A percentile compares a stretch with the other conserved stretches of the same genome.
These are phyloP conservation scores for Sporothrix phasma DNA, from an alignment of 2,329 filamentous ascomycete genomes.

Conservation along the genomic window DNA sequence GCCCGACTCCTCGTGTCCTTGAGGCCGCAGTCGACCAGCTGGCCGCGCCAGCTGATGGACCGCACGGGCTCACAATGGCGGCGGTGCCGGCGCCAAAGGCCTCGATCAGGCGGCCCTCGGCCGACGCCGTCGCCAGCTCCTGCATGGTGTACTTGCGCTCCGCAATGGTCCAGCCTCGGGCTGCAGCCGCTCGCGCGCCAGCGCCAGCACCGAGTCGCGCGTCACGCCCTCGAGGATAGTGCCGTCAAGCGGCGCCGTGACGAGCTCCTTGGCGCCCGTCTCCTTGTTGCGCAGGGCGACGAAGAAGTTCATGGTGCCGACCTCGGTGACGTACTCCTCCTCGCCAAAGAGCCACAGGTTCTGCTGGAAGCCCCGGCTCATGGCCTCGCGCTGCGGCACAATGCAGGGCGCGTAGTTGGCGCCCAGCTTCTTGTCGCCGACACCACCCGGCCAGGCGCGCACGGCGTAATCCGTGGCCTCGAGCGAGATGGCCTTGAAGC, in stretches of 20 bases:
- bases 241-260: slow-evolving; percentile 92
- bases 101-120: slow-evolving; percentile 80
- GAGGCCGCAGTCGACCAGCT: slow-evolving; percentile 73
- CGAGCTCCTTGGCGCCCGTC: slow-evolving; percentile 80
- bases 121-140: slow-evolving; percentile 69
- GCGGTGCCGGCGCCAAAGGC: slow-evolving; percentile 92
- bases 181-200: slow-evolving; percentile 72
- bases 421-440: slow-evolving; percentile 95
- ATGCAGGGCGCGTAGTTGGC: slow-evolving; percentile 99
- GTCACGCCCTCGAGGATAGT: slow-evolving; percentile 95
- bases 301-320: slow-evolving; percentile 99
- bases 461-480: slow-evolving; percentile 96
- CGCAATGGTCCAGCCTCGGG: slow-evolving; percentile 75
- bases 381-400: slow-evolving; percentile 87
- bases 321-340: slow-evolving; percentile 92
- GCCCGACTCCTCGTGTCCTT: slow-evolving; percentile 76
- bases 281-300: slow-evolving; percentile 74
- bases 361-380: slow-evolving; percentile 88
- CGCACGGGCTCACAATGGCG: slow-evolving; percentile 83
- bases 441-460: slow-evolving; percentile 93
- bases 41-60: slow-evolving; percentile 78
- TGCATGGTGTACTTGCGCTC: slow-evolving; percentile 91
- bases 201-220: slow-evolving; percentile 75
- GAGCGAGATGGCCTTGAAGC: slow-evolving; percentile 92
- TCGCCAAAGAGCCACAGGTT: slow-evolving; percentile 97